phyloP scores from a whole-genome alignment of 208 protist genomes.

The Leishmania mexicana region DNA sequence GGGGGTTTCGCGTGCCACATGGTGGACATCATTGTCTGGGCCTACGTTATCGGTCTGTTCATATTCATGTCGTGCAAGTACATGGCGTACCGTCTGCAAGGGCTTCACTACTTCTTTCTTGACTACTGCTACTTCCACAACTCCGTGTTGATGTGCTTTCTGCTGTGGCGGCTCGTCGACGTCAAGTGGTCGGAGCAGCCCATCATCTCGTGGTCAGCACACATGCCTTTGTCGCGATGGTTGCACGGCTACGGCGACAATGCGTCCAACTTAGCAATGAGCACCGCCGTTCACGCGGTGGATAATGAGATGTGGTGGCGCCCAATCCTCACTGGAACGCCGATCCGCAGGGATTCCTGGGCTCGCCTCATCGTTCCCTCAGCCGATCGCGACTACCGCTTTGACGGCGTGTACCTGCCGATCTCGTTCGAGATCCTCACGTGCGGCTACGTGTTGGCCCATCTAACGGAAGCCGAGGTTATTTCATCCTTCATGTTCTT shows the following conservation, averaged over 20 bases:
- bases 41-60: constrained; percentile 52
- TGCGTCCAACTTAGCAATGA: neutral
- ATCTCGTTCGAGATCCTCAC: constrained; percentile 49
- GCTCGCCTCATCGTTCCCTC: constrained; percentile 22
- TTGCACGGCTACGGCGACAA: neutral
- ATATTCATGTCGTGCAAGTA: constrained; percentile 69
- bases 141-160: constrained; percentile 49
- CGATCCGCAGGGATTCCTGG: constrained; percentile 16
- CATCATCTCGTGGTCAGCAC: constrained; percentile 40
- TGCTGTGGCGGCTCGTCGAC: constrained; percentile 55
- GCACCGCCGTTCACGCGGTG: neutral
- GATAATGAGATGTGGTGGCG: constrained; percentile 17
- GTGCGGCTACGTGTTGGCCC: constrained; percentile 41
- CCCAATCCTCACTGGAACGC: constrained; percentile 26
- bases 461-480: constrained; percentile 43
- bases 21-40: constrained; percentile 68
- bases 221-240: constrained; percentile 28
- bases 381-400: constrained; percentile 21
- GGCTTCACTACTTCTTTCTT: constrained; percentile 74
- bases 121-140: constrained; percentile 86
- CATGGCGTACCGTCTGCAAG: constrained; percentile 49
- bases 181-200: constrained; percentile 60
- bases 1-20: constrained; percentile 60
- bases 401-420: constrained; percentile 52
- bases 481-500: constrained; percentile 55